Evolutionary conservation across 305 asterid genomes (phyloP).

Genomic region (Fraxinus baroniana): DNA sequence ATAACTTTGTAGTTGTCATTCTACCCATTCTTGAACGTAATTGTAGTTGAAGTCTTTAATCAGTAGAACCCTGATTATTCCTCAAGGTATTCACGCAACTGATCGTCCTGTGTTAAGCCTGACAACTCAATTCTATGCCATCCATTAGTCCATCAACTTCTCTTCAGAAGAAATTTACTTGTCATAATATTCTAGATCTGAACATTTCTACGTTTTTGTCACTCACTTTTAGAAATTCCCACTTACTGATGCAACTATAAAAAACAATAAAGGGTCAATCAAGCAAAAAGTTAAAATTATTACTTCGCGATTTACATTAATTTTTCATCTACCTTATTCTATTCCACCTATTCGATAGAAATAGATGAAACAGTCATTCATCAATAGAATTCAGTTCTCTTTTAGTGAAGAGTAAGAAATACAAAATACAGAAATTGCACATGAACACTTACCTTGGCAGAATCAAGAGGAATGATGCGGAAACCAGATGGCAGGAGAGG

Average conservation of each 20-base stretch:
- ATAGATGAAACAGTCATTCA: neutral
- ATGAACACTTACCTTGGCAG: constrained; percentile 60
- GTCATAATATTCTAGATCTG: neutral
- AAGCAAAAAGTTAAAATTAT: neutral
- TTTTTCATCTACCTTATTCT: neutral
- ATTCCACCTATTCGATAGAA: neutral
- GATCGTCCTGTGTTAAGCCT: neutral
- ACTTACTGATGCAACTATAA: neutral
- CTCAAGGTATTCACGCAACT: neutral
- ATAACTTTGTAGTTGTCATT: neutral
- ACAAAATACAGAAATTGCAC: neutral
- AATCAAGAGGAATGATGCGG: constrained; percentile 85
- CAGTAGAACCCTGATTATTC: neutral
- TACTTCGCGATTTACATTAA: neutral
- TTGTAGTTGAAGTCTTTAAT: neutral
- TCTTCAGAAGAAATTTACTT: neutral
- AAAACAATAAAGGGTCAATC: neutral
- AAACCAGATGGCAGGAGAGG: constrained; percentile 96
- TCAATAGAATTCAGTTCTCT: neutral
- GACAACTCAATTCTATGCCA: neutral
- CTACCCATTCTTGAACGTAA: neutral
- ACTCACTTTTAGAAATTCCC: neutral
- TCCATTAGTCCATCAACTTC: neutral
- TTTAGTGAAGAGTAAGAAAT: neutral
- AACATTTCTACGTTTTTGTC: neutral